Percentiles rank a stretch among this genome's conserved stretches.
These are phyloP conservation scores for Lactarius psammicola DNA, from an alignment of 768 basidiomycete genomes.

Conservation along the genomic window DNA sequence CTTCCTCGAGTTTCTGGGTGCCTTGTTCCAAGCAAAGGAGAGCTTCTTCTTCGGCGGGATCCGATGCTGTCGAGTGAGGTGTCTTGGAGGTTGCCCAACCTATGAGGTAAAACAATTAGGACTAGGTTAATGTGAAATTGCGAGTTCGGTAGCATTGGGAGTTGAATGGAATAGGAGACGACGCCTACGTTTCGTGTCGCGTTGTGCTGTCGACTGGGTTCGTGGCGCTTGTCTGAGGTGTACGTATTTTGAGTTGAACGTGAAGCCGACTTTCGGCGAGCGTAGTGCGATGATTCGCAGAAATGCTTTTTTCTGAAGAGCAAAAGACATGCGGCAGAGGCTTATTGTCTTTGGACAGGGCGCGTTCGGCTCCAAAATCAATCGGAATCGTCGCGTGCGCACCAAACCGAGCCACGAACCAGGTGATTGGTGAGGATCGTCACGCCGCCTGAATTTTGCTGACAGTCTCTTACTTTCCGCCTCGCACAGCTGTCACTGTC, in stretches of 20 bases:
- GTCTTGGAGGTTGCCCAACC: slow-evolving; percentile 83
- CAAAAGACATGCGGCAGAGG: slow-evolving; percentile 22
- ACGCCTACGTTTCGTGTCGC: slow-evolving; percentile 19
- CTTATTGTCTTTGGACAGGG: slow-evolving; percentile 19
- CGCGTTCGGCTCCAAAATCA: slow-evolving; percentile 7
- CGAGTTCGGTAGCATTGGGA: not conserved
- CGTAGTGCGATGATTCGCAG: slow-evolving; percentile 19
- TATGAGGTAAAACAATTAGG: slow-evolving; percentile 35
- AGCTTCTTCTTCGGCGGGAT: slow-evolving; percentile 81
- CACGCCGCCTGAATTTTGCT: slow-evolving; percentile 23
- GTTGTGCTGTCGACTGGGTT: not conserved
- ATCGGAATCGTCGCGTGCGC: slow-evolving; percentile 1
- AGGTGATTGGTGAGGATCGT: slow-evolving; percentile 16
- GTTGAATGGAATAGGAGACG: slow-evolving; percentile 3
- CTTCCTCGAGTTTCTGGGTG: slow-evolving; percentile 81
- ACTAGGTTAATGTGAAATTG: slow-evolving; percentile 26
- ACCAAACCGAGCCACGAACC: slow-evolving; percentile 16
- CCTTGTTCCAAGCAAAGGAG: slow-evolving; percentile 78
- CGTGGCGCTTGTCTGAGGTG: not conserved
- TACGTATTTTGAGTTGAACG: not conserved
- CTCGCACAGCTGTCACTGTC: not conserved
- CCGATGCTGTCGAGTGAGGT: slow-evolving; percentile 74
- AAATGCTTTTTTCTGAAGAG: slow-evolving; percentile 15
- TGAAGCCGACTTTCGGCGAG: not conserved
- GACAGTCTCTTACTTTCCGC: not conserved